Percentiles rank a stretch among this genome's conserved stretches.
These are phyloP conservation scores for Rhynchosporium secalis DNA, from an alignment of 2,329 filamentous ascomycete species.

Conservation along the genomic window DNA sequence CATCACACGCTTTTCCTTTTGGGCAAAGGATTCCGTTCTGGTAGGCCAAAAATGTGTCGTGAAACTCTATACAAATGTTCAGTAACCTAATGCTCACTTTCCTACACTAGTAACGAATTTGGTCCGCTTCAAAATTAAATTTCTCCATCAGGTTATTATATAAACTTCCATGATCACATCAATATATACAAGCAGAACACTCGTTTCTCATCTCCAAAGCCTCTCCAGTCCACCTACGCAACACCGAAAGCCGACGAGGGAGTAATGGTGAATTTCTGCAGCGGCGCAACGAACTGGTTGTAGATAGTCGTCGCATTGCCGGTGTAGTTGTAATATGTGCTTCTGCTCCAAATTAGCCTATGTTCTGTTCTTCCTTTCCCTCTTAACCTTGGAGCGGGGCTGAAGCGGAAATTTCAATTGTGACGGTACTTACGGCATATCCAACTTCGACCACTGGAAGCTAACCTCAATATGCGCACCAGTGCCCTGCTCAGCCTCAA, in stretches of 20 bases:
- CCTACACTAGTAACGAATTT: no score
- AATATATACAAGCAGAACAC: neutral
- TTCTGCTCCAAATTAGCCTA: neutral
- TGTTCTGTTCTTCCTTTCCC: no score
- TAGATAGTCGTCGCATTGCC: conserved; percentile 1
- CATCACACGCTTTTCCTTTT: no score
- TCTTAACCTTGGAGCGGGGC: neutral
- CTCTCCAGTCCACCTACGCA: neutral
- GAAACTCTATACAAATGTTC: no score
- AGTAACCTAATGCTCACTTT: no score
- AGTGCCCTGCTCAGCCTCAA: conserved; percentile 17
- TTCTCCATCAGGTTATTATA: no score
- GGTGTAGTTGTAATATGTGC: conserved; percentile 1
- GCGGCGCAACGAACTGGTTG: conserved; percentile 1
- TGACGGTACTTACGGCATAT: neutral
- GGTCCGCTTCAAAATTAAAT: no score
- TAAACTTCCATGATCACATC: neutral
- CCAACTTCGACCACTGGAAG: conserved; percentile 10
- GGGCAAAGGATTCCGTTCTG: no score
- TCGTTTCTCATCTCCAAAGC: neutral
- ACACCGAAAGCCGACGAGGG: conserved; percentile 4
- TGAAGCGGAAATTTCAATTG: no score
- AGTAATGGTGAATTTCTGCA: neutral
- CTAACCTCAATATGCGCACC: conserved; percentile 24
- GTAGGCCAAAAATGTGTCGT: no score